phyloP scores from a whole-genome alignment of 176 grass and related monocot genomes.

The Puya raimondii region DNA sequence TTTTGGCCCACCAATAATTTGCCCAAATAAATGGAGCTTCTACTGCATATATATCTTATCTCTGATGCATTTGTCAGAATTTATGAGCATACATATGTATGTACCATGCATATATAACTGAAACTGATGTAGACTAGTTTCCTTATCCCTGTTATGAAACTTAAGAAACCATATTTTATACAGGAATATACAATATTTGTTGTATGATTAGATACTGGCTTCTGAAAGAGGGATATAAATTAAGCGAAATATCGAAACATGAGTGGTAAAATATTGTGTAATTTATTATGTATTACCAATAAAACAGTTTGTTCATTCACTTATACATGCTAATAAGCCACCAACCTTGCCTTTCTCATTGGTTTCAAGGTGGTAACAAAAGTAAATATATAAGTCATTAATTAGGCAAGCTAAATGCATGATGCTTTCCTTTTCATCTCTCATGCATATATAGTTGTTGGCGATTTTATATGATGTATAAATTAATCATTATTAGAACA shows the following conservation, averaged over 20 bases:
- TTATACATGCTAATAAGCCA: not conserved
- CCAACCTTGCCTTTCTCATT: not conserved
- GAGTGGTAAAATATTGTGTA: not conserved
- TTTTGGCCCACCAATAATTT: not conserved
- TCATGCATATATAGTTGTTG: not conserved
- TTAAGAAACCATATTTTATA: not conserved
- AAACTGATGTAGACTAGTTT: not conserved
- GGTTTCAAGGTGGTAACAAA: not conserved
- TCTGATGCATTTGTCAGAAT: not conserved
- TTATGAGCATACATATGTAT: not conserved
- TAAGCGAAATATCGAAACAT: too few relatives aligned
- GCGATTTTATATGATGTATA: constrained; percentile 4
- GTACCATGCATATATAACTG: not conserved
- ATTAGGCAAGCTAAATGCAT: constrained; percentile 4
- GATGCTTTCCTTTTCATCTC: not conserved
- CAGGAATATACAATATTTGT: too few relatives aligned
- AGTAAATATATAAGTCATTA: not conserved
- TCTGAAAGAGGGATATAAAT: too few relatives aligned
- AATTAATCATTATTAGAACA: constrained; percentile 20
- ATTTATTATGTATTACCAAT: not conserved
- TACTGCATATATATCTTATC: constrained; percentile 1
- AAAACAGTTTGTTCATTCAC: not conserved
- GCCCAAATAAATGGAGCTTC: not conserved
- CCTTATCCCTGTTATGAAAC: not conserved
- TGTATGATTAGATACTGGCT: too few relatives aligned